Evolutionary conservation across 208 protist genomes (phyloP), one percentile per base, ranked within the genome.

Genomic region (Phytomonas serpens): DNA sequence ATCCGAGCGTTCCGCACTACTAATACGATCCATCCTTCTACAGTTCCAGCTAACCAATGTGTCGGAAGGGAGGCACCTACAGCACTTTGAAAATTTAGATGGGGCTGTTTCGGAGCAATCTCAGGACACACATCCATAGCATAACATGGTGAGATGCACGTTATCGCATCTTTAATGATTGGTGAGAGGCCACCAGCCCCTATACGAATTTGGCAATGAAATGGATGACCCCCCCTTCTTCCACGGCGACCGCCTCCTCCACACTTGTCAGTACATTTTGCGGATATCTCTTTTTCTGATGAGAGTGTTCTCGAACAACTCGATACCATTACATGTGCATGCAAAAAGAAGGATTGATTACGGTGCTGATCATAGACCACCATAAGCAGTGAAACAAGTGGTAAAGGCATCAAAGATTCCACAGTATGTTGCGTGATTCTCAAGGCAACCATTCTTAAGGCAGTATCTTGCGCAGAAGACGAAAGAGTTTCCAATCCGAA

Each of bases 1-100:
- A 57, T 42, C 64, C 0, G 16, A 32, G 29, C 4, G 34, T 69
- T 67, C 57, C 42, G 38, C 51, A 47, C 42, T 19, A 78, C 30
- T 29, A 71, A 76, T 1, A 78, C 75, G 14, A 93, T 36, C 71
- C 79, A 82, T 23, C 88, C 88, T 19, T 93, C 88, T 1, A 91
- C 85, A 33, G 86, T 90, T 0, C 82, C 82, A 1, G 75, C 88
- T 16, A 93, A 65, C 80, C 85, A 90, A 67, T 81, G 72, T 13
- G 64, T 66, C 30, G 88, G 88, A 30, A 93, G 40, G 30, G 75
- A 63, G 14, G 83, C 82, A 5, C 87, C 87, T 4, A 77, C 78
- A 23, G 70, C 78, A 68, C 80, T 89, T 57, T 57, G 11, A 19
- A 57, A 57, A 19, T 57, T 23, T 19, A 57, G 0, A 0, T 57